Percentiles rank a stretch among this genome's conserved stretches.
phyloP scores from a whole-genome alignment of 768 basidiomycete species.

The Hemileccinum rubropunctum region DNA sequence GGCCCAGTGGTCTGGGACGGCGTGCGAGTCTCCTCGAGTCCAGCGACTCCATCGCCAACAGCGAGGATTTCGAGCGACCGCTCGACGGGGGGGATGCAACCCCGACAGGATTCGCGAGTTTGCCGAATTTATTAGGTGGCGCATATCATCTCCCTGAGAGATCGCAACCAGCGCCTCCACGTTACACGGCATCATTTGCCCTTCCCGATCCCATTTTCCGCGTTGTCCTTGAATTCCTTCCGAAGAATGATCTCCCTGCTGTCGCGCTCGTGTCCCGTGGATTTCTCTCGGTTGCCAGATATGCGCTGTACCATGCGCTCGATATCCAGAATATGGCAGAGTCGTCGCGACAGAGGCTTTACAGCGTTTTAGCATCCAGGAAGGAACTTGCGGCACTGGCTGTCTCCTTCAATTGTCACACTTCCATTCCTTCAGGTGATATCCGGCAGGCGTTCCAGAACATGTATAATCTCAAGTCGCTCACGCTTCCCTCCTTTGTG shows the following conservation, averaged over 20 bases:
- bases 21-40: conserved; percentile 28
- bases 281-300: conserved; percentile 21
- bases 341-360: conserved; percentile 16
- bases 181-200: neutral
- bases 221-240: conserved; percentile 21
- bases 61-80: conserved; percentile 2
- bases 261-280: conserved; percentile 25
- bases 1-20: conserved; percentile 31
- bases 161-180: neutral
- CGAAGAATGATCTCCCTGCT: conserved; percentile 13
- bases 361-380: conserved; percentile 16
- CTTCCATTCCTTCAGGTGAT: conserved; percentile 13
- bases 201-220: conserved; percentile 22
- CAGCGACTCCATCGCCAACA: conserved; percentile 7
- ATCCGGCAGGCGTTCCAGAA: conserved; percentile 27
- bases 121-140: conserved; percentile 21
- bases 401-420: conserved; percentile 20
- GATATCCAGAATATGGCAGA: conserved; percentile 16
- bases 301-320: conserved; percentile 21
- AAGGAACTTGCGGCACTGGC: conserved; percentile 24
- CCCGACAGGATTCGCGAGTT: conserved; percentile 10
- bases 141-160: conserved; percentile 3
- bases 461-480: conserved; percentile 28
- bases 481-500: conserved; percentile 26
- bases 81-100: neutral